Percentiles rank a stretch among this genome's conserved stretches.
These are phyloP conservation scores for Zygosaccharomyces kombuchaensis DNA, from an alignment of 805 yeast species.

Conservation along the genomic window DNA sequence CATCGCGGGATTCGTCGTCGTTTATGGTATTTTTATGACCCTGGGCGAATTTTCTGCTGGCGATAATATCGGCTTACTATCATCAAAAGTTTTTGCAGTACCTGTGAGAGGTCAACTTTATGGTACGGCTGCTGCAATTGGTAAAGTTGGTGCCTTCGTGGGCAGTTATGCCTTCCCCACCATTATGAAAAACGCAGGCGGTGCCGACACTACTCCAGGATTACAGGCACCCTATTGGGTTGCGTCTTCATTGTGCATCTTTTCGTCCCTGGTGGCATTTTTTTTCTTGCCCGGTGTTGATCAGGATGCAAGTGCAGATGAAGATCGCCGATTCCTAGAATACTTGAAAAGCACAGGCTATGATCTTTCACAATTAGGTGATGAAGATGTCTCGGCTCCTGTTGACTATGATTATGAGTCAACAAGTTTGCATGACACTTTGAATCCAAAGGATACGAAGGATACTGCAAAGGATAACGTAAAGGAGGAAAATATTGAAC, in stretches of 20 bases:
- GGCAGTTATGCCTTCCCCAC: slow-evolving; percentile 73
- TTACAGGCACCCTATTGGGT: slow-evolving; percentile 42
- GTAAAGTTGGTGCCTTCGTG: slow-evolving; percentile 81
- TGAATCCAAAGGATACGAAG: slow-evolving; percentile 3
- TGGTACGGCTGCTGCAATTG: slow-evolving; percentile 74
- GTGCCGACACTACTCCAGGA: slow-evolving; percentile 47
- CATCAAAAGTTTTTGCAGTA: slow-evolving; percentile 69
- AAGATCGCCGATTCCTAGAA: slow-evolving; percentile 61
- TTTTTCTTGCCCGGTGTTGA: slow-evolving; percentile 71
- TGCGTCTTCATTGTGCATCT: background rate
- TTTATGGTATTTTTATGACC: slow-evolving; percentile 69
- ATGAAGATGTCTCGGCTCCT: background rate
- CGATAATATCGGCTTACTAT: slow-evolving; percentile 61
- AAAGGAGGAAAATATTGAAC: slow-evolving; percentile 8
- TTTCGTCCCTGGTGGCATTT: slow-evolving; percentile 43
- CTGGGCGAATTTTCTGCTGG: slow-evolving; percentile 79
- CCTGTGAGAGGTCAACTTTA: slow-evolving; percentile 73
- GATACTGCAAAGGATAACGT: slow-evolving; percentile 2
- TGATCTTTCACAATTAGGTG: slow-evolving; percentile 40
- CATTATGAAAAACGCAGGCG: slow-evolving; percentile 53
- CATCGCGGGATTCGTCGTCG: slow-evolving; percentile 59
- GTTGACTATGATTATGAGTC: slow-evolving; percentile 2
- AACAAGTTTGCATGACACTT: background rate
- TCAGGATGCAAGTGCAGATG: slow-evolving; percentile 71
- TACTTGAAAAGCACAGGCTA: slow-evolving; percentile 64